These are phyloP conservation scores for Penicillium freii DNA, from an alignment of 2,329 filamentous ascomycete species.

Conservation along the genomic window DNA sequence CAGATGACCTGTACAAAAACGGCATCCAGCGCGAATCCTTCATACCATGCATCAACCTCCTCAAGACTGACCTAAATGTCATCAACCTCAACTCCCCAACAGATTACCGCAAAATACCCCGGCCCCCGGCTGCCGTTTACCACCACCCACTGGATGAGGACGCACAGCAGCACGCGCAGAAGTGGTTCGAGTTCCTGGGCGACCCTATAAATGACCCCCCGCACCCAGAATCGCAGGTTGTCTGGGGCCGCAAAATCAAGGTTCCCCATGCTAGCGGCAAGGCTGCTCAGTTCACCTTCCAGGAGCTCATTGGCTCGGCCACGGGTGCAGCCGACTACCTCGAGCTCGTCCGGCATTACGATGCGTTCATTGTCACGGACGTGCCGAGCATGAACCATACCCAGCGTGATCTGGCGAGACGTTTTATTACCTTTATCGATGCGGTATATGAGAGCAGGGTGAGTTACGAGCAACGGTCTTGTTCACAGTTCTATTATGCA, in stretches of 20 bases:
- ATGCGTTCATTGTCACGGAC: slow-evolving; percentile 87
- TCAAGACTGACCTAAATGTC: slow-evolving; percentile 79
- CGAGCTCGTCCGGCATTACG: slow-evolving; percentile 83
- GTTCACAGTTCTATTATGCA: neutral
- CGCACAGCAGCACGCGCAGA: slow-evolving; percentile 77
- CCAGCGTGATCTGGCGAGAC: slow-evolving; percentile 79
- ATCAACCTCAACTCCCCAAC: slow-evolving; percentile 94
- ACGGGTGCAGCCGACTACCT: slow-evolving; percentile 94
- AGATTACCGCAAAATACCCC: slow-evolving; percentile 95
- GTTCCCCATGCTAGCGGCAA: slow-evolving; percentile 85
- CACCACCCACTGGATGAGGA: slow-evolving; percentile 80
- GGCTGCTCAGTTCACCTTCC: slow-evolving; percentile 87
- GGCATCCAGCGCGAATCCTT: slow-evolving; percentile 95
- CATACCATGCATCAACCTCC: slow-evolving; percentile 87
- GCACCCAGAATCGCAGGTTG: slow-evolving; percentile 72
- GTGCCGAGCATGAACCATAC: slow-evolving; percentile 88
- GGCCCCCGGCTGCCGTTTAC: slow-evolving; percentile 90
- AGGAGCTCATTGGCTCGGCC: slow-evolving; percentile 83
- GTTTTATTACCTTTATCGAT: slow-evolving; percentile 98
- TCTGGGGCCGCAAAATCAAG: slow-evolving; percentile 88
- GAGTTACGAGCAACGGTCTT: slow-evolving; percentile 20
- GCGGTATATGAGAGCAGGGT: slow-evolving; percentile 79
- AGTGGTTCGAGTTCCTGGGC: slow-evolving; percentile 94
- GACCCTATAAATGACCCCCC: slow-evolving; percentile 74
- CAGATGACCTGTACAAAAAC: slow-evolving; percentile 95